A percentile compares a stretch with the other conserved stretches of the same genome.
phyloP scores from a whole-genome alignment of 192 early-diverging fungal genomes.

The Phlyctochytrium planicorne region DNA sequence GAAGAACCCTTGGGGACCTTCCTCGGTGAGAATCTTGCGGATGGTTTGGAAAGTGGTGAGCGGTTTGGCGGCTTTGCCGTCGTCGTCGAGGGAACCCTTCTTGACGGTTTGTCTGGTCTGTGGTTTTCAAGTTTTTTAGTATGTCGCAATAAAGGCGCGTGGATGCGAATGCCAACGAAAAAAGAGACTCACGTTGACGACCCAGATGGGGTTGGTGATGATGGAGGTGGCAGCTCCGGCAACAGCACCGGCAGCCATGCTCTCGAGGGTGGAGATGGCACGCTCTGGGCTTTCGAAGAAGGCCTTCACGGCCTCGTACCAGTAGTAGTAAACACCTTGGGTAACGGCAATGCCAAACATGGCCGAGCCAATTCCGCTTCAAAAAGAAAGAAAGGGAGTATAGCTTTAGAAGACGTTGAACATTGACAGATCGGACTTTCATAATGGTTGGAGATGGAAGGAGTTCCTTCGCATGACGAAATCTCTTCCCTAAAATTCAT shows the following conservation, averaged over 20 bases:
- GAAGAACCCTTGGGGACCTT: constrained; percentile 86
- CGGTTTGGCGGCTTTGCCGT: constrained; percentile 39
- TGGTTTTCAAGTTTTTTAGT: no score
- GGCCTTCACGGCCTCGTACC: constrained; percentile 85
- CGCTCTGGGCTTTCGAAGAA: constrained; percentile 67
- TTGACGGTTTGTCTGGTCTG: constrained; percentile 85
- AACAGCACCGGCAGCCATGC: constrained; percentile 90
- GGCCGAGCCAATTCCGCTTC: constrained; percentile 87
- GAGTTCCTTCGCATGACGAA: no score
- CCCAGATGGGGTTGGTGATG: constrained; percentile 97
- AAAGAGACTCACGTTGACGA: constrained; percentile 75
- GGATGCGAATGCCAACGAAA: not conserved
- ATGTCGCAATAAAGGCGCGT: no score
- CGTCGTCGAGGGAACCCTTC: constrained; percentile 54
- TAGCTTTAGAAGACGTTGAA: not conserved
- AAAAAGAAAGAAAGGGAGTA: not conserved
- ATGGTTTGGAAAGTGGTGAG: constrained; percentile 50
- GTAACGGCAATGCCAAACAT: constrained; percentile 96
- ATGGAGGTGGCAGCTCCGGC: constrained; percentile 60
- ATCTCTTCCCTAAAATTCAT: no score
- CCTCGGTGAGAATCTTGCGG: constrained; percentile 81
- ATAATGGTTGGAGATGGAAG: no score
- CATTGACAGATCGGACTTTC: not conserved
- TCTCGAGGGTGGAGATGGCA: constrained; percentile 78
- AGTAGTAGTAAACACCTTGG: constrained; percentile 74